These are phyloP conservation scores for Mortierella sp. DNA, from an alignment of 371 early-diverging fungal genomes.

Conservation along the genomic window DNA sequence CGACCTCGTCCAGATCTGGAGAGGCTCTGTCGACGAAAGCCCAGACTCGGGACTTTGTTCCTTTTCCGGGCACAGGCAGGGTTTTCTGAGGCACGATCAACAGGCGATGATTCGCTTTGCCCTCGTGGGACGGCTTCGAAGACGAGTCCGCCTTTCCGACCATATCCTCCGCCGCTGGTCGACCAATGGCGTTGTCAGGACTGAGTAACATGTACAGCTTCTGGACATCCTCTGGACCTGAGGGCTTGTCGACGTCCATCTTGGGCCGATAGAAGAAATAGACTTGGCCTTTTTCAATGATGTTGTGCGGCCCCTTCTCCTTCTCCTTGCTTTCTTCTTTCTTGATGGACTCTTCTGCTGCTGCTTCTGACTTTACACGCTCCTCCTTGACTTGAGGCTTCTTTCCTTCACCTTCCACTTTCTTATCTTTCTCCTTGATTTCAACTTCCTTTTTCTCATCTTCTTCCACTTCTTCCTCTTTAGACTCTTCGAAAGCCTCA, in stretches of 20 bases:
- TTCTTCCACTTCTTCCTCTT: no score
- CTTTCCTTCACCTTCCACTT: no score
- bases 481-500: no score
- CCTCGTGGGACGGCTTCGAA: constrained; percentile 1
- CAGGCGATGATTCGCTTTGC: constrained; percentile 42
- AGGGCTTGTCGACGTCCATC: constrained; percentile 44
- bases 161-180: constrained; percentile 7
- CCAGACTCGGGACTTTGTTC: constrained; percentile 52
- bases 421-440: no score
- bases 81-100: constrained; percentile 56
- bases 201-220: constrained; percentile 57
- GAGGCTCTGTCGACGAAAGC: constrained; percentile 56
- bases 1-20: constrained; percentile 38
- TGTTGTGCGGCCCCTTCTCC: not conserved
- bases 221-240: constrained; percentile 54
- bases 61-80: constrained; percentile 25
- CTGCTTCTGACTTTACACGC: not conserved
- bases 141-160: not conserved
- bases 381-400: not conserved
- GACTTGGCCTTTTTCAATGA: constrained; percentile 55
- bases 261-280: constrained; percentile 64
- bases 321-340: not conserved
- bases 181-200: constrained; percentile 46
- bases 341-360: not conserved
- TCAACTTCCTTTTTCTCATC: not conserved